These are phyloP conservation scores for Pythium dissimile DNA, from an alignment of 352 stramenopile genomes.

Conservation along the genomic window DNA sequence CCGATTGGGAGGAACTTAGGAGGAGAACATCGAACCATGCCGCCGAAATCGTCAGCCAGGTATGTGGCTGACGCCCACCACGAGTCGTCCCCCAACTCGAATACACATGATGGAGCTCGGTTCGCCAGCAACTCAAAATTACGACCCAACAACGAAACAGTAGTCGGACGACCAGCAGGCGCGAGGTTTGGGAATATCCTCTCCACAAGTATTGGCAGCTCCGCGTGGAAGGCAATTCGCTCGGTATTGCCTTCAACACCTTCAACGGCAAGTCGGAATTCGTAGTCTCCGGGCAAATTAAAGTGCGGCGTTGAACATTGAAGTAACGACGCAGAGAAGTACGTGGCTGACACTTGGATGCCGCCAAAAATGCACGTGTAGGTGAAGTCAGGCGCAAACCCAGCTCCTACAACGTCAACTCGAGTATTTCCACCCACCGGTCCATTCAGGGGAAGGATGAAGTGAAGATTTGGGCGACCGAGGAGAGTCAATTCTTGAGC, in stretches of 20 bases:
- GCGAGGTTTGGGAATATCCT: not conserved
- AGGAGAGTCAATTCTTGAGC: not conserved
- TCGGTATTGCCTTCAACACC: not conserved
- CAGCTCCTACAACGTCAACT: not conserved
- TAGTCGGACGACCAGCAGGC: not conserved
- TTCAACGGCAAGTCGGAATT: conserved; percentile 2
- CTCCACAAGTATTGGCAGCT: not conserved
- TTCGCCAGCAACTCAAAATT: conserved; percentile 10
- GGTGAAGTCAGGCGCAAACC: not conserved
- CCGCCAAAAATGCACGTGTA: conserved; percentile 1
- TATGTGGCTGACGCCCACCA: not conserved
- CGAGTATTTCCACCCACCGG: not conserved
- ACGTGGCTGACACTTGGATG: not conserved
- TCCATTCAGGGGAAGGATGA: not conserved
- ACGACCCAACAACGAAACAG: conserved; percentile 5
- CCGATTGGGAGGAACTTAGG: conserved; percentile 6
- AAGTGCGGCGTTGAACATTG: conserved; percentile 2
- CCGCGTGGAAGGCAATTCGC: not conserved
- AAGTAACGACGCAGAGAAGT: not conserved
- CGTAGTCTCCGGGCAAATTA: not conserved
- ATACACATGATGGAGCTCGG: conserved; percentile 2
- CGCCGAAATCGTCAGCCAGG: not conserved
- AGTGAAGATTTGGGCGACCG: not conserved
- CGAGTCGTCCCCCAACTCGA: not conserved
- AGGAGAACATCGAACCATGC: conserved; percentile 6